phyloP scores from a whole-genome alignment of 495 filamentous ascomycete genomes.

The Talaromyces stipitatus region DNA sequence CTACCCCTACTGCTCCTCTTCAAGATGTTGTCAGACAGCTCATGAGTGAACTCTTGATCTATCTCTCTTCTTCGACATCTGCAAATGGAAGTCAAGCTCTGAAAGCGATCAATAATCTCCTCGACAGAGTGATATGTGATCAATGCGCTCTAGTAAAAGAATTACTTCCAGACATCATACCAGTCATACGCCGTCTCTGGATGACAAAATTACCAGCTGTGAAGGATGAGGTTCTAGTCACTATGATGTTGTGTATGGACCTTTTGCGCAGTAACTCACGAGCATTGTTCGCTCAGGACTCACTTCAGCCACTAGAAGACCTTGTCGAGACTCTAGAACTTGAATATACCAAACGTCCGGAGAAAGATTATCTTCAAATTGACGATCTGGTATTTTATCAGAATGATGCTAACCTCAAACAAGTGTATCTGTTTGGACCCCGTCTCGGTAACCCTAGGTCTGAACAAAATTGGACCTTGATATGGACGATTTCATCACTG shows the following conservation, averaged over 20 bases:
- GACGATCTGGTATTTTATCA: slow-evolving; percentile 60
- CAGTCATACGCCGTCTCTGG: slow-evolving; percentile 69
- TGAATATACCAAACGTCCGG: slow-evolving; percentile 65
- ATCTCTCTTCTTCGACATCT: slow-evolving; percentile 53
- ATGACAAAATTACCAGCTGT: slow-evolving; percentile 49
- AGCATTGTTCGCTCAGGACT: slow-evolving; percentile 21
- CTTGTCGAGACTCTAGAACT: slow-evolving; percentile 55
- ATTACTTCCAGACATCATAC: slow-evolving; percentile 53
- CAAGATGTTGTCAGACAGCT: slow-evolving; percentile 50
- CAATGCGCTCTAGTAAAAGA: slow-evolving; percentile 52
- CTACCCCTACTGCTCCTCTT: slow-evolving; percentile 65
- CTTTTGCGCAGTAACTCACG: slow-evolving; percentile 20
- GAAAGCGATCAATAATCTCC: slow-evolving; percentile 63
- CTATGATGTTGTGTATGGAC: slow-evolving; percentile 53
- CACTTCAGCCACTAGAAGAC: slow-evolving; percentile 35
- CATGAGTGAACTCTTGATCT: slow-evolving; percentile 47
- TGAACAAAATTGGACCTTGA: slow-evolving; percentile 41
- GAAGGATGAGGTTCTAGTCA: slow-evolving; percentile 66
- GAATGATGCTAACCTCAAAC: slow-evolving; percentile 12
- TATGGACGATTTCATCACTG: slow-evolving; percentile 33
- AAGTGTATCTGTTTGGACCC: slow-evolving; percentile 25
- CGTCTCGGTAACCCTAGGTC: slow-evolving; percentile 33
- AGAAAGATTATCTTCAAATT: slow-evolving; percentile 65
- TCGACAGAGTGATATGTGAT: slow-evolving; percentile 58
- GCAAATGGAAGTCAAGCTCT: slow-evolving; percentile 66